Percentiles rank a stretch among this genome's conserved stretches.
Conservation (phyloP, 805 yeast species). For the Clavispora vitiphila region DNA sequence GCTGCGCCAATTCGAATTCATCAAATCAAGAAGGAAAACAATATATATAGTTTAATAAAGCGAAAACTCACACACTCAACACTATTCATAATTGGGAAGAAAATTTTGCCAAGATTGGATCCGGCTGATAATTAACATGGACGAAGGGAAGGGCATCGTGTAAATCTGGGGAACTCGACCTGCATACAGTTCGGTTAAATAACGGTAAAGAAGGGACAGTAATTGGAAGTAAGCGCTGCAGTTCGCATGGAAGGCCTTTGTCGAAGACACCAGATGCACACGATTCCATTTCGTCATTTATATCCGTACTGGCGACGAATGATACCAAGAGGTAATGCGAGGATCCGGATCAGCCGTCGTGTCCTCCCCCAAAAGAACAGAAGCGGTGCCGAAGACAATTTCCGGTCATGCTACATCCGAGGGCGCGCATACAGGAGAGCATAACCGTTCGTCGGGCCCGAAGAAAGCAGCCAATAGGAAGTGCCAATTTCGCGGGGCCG, state of each 20-base stretch:
- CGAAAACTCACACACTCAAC: no score
- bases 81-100: no score
- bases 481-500: slow-evolving; percentile 16
- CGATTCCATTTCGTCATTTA: no score
- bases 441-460: slow-evolving; percentile 20
- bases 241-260: not conserved
- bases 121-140: not conserved
- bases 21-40: no score
- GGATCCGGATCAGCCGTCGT: not conserved
- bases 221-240: not conserved
- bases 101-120: not conserved
- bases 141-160: not conserved
- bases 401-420: not conserved
- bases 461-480: slow-evolving; percentile 15
- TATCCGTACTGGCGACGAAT: no score
- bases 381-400: not conserved
- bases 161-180: not conserved
- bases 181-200: not conserved
- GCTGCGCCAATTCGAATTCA: no score
- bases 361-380: not conserved
- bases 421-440: not conserved
- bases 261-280: no score
- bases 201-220: not conserved
- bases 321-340: no score
- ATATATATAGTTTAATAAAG: no score